Percentiles rank a stretch among this genome's conserved stretches.
These are phyloP conservation scores for Boletus edulis DNA, from an alignment of 768 basidiomycete genomes.

Conservation along the genomic window DNA sequence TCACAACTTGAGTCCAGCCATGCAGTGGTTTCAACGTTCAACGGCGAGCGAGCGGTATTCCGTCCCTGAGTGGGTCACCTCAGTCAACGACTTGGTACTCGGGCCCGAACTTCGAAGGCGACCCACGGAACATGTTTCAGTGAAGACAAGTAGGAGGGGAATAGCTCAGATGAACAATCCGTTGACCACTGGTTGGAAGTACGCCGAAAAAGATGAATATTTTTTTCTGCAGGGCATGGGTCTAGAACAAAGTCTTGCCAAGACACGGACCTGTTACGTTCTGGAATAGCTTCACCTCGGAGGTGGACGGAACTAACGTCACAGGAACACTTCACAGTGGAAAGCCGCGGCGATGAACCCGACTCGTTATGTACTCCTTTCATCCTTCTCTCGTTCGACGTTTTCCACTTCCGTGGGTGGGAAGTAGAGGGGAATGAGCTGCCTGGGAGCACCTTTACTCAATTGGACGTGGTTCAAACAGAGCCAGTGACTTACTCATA, in stretches of 20 bases:
- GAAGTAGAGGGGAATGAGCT: constrained; percentile 64
- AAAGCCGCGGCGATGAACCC: not conserved
- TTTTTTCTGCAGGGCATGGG: not conserved
- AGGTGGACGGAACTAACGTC: not conserved
- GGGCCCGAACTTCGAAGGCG: no score
- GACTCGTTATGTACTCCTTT: not conserved
- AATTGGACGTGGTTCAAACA: not conserved
- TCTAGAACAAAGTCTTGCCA: no score
- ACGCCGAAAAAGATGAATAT: no score
- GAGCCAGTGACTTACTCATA: constrained; percentile 60
- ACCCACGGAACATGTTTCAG: no score
- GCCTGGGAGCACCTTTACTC: constrained; percentile 21
- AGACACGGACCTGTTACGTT: no score
- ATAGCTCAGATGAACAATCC: no score
- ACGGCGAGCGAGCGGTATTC: constrained; percentile 24
- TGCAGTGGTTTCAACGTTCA: constrained; percentile 62
- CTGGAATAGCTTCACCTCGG: no score
- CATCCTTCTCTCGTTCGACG: not conserved
- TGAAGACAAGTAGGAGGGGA: no score
- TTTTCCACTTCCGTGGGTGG: constrained; percentile 31
- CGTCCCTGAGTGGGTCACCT: not conserved
- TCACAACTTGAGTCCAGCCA: constrained; percentile 36
- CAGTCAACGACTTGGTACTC: not conserved
- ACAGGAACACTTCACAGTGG: not conserved
- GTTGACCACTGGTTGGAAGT: no score